phyloP scores from a whole-genome alignment of 1,284 basidiomycete genomes.

The Xerocomus amazonicus region DNA sequence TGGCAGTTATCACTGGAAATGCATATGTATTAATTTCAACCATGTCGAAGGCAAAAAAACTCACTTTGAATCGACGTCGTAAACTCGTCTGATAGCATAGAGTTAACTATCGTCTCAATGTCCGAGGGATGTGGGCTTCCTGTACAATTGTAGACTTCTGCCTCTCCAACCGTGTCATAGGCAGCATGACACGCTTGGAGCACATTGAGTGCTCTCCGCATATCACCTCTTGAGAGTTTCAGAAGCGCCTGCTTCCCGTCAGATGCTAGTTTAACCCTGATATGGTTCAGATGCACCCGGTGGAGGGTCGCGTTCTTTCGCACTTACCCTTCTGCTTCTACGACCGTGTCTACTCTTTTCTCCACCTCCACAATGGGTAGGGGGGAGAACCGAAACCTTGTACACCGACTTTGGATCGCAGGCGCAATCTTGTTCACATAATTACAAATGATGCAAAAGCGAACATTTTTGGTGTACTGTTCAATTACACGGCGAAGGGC shows the following conservation, averaged over 20 bases:
- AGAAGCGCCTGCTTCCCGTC: conserved; percentile 89
- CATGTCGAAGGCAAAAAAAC: conserved; percentile 24
- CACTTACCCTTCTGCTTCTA: conserved; percentile 81
- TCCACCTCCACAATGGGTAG: conserved; percentile 85
- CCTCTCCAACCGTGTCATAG: conserved; percentile 85
- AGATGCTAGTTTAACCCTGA: conserved; percentile 80
- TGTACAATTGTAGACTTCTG: conserved; percentile 94
- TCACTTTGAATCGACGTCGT: conserved; percentile 86
- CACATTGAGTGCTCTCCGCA: conserved; percentile 95
- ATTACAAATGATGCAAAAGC: conserved; percentile 99
- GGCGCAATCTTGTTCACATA: conserved; percentile 99
- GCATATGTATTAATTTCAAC: conserved; percentile 1
- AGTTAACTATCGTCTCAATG: conserved; percentile 89
- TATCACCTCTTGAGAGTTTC: conserved; percentile 93
- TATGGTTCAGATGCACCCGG: conserved; percentile 2
- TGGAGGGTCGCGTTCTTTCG: not conserved
- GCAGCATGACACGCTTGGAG: conserved; percentile 98
- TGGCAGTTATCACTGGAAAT: conserved; percentile 70
- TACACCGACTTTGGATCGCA: conserved; percentile 98
- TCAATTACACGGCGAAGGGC: conserved; percentile 97
- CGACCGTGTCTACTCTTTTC: conserved; percentile 75
- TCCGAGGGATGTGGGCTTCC: conserved; percentile 94
- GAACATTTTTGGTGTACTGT: conserved; percentile 97
- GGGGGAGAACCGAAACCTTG: conserved; percentile 96
- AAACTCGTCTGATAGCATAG: conserved; percentile 97